These are phyloP conservation scores for Apiospora malaysiana DNA, from an alignment of 2,329 filamentous ascomycete genomes.

Conservation along the genomic window DNA sequence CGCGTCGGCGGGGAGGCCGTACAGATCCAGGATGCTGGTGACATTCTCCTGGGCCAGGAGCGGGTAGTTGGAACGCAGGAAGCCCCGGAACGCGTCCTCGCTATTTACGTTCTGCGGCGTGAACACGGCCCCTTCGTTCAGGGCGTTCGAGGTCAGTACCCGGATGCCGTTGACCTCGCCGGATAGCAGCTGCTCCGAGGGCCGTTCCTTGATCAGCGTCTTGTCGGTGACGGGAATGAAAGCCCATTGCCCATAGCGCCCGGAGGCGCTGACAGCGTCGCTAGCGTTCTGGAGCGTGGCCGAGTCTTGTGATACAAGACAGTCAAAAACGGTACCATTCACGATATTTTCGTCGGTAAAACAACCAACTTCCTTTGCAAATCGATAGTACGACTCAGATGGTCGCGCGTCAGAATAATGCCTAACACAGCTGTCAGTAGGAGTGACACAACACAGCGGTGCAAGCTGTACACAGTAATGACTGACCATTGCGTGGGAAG, in stretches of 20 bases:
- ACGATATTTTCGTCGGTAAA: constrained; percentile 27
- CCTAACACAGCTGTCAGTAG: constrained; percentile 25
- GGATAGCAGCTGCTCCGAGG: constrained; percentile 36
- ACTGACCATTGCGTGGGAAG: constrained; percentile 56
- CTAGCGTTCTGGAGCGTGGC: constrained; percentile 44
- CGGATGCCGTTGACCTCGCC: constrained; percentile 41
- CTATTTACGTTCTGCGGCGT: constrained; percentile 43
- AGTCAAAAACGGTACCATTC: constrained; percentile 40
- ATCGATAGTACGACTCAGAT: constrained; percentile 40
- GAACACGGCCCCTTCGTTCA: constrained; percentile 46
- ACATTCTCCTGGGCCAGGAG: constrained; percentile 40
- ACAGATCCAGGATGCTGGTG: constrained; percentile 39
- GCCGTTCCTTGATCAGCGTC: constrained; percentile 38
- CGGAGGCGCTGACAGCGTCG: constrained; percentile 35
- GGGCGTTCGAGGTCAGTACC: constrained; percentile 43
- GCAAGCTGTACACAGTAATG: background rate
- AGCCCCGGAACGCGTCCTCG: constrained; percentile 37
- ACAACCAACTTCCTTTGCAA: constrained; percentile 43
- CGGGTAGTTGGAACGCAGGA: constrained; percentile 42
- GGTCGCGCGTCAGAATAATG: constrained; percentile 39
- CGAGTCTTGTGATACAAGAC: constrained; percentile 42
- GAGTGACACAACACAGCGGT: background rate
- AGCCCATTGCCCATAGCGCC: constrained; percentile 39
- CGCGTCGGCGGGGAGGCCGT: constrained; percentile 34
- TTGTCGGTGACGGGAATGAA: constrained; percentile 47